Conservation (phyloP, 371 early-diverging fungal genomes). For the Homolaphlyctis polyrhiza region DNA sequence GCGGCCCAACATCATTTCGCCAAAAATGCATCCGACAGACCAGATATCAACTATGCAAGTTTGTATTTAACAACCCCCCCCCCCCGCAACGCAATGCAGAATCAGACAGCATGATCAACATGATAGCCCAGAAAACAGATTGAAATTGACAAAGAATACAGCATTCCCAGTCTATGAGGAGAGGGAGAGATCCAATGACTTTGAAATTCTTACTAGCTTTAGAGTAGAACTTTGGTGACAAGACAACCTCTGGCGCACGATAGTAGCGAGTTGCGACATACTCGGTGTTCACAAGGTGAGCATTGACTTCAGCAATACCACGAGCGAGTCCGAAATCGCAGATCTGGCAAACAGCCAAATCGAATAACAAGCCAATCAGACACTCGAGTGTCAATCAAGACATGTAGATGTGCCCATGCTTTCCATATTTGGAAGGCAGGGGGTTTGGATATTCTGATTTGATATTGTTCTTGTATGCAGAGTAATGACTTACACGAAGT, state of each 20-base stretch:
- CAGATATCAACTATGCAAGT: constrained; percentile 87
- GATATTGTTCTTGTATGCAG: background rate
- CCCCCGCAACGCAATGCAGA: no score
- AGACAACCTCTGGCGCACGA: constrained; percentile 97
- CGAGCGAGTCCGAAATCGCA: constrained; percentile 97
- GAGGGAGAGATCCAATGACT: constrained; percentile 7
- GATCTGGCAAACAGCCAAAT: constrained; percentile 62
- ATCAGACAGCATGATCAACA: no score
- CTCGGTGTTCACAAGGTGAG: constrained; percentile 61
- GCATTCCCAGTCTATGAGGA: no score
- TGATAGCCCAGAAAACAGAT: no score
- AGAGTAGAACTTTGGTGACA: constrained; percentile 91
- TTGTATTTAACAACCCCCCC: background rate
- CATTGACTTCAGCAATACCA: constrained; percentile 71
- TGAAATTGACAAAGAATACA: no score
- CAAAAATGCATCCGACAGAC: constrained; percentile 98
- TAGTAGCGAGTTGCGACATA: constrained; percentile 98
- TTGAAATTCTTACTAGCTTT: constrained; percentile 87
- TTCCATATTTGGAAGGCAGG: no score
- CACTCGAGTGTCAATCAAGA: no score
- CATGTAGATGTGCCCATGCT: no score
- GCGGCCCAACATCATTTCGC: constrained; percentile 92
- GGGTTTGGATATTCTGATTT: no score
- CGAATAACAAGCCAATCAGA: no score
- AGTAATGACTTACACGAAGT: constrained; percentile 27